Base-by-base conservation (phyloP, 2,329 filamentous ascomycete genomes). In the Epichloe uncinata region DNA sequence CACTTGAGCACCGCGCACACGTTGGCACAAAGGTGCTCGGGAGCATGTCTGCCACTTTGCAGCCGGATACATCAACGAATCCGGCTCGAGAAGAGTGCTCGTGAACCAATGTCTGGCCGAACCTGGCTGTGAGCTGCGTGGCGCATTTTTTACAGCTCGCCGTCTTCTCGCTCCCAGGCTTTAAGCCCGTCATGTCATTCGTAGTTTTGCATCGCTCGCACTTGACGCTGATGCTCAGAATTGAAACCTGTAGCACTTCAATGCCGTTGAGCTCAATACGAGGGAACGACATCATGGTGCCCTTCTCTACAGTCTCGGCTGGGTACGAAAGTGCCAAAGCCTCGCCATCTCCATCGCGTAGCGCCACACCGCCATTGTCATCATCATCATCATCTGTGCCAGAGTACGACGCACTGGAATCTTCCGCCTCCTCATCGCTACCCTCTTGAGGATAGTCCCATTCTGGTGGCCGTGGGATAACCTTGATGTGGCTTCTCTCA, bases 1-100 rank as follows among this genome's bases (percentile, higher is more conserved):
- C 59, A 0, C 81, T 85, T 33, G 87, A 93, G 66, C 87, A 94
- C 59, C 78, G 74, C 1, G 78, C 75, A 63, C 87, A 94, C 0
- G 85, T 90, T 15, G 87, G 87, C 33, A 85, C 69, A 67, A 94
- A 91, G 41, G 80, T 82, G 65, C 85, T 89, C 49, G 85, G 83
- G 11, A 93, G 76, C 72, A 93, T 78, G 61, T 93, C 87, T 43
- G 80, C 73, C 8, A 87, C 75, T 5, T 79, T 82, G 66, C 85
- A 90, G 15, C 85, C 85, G 26, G 83, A 77, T 9, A 87, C 67
- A 62, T 93, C 86, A 51, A 94, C 66, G 62, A 90, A 90, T 4
- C 87, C 87, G 12, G 85, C 86, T 51, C 85, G 73, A n/a, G 77
- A 74, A 4, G 85, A 87, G 66, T 82, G 77, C 48, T 77, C 72